Evolutionary conservation across 1,284 basidiomycete genomes (phyloP).

Genomic region (Fomitopsis betulina): DNA sequence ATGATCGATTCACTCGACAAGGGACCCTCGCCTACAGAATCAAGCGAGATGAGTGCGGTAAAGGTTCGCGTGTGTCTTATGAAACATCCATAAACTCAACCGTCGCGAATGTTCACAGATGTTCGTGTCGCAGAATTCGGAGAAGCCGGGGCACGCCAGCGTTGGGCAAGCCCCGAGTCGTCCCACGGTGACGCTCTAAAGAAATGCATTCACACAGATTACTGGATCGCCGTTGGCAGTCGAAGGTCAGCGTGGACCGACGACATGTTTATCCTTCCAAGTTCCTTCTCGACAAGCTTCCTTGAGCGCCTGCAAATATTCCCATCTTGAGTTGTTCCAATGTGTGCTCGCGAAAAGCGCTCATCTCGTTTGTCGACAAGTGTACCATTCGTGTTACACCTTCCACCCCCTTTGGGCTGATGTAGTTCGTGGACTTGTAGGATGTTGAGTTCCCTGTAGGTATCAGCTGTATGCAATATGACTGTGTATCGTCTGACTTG

Average conservation of each 20-base stretch:
- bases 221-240: background rate
- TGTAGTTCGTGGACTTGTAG: background rate
- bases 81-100: background rate
- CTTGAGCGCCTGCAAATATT: background rate
- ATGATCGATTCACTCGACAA: constrained; percentile 20
- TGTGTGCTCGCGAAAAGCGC: background rate
- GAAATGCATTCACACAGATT: background rate
- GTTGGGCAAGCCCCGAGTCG: constrained; percentile 1
- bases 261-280: constrained; percentile 64
- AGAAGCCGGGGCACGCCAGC: constrained; percentile 3
- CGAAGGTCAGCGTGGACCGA: background rate
- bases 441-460: background rate
- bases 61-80: background rate
- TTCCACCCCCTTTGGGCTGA: background rate
- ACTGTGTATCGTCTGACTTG: background rate
- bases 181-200: background rate
- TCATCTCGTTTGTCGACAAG: background rate
- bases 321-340: background rate
- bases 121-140: background rate
- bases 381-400: background rate
- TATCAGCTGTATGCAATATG: background rate
- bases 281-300: constrained; percentile 33
- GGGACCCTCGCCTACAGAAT: background rate
- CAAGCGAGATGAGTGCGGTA: background rate
- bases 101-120: background rate